Evolutionary conservation across 805 yeast species (phyloP).

Genomic region (Ogataea paradorogensis): DNA sequence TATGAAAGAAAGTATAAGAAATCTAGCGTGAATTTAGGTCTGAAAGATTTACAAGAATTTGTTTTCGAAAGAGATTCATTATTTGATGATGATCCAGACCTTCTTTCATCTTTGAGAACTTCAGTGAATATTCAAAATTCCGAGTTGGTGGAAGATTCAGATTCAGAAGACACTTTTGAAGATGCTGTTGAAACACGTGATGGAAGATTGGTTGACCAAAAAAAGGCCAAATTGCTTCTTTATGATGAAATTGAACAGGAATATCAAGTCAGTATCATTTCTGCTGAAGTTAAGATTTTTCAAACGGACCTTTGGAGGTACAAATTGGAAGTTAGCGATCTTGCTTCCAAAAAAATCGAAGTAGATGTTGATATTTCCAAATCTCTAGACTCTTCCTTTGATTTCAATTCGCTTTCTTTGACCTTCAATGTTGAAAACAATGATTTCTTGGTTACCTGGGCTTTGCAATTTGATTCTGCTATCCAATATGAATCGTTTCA

Average conservation of each 20-base stretch:
- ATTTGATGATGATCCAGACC: constrained; percentile 21
- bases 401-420: constrained; percentile 53
- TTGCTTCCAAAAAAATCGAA: constrained; percentile 22
- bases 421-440: constrained; percentile 57
- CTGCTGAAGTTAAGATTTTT: constrained; percentile 37
- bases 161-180: constrained; percentile 28
- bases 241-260: constrained; percentile 51
- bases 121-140: constrained; percentile 14
- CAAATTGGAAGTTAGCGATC: constrained; percentile 45
- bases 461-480: constrained; percentile 49
- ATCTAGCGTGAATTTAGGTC: constrained; percentile 44
- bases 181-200: constrained; percentile 30
- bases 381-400: constrained; percentile 64
- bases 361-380: constrained; percentile 44
- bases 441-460: constrained; percentile 53
- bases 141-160: constrained; percentile 5
- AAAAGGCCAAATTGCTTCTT: constrained; percentile 41
- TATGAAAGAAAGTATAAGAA: constrained; percentile 71
- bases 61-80: constrained; percentile 36
- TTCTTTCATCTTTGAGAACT: constrained; percentile 20
- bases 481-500: constrained; percentile 51
- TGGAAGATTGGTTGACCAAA: constrained; percentile 22
- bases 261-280: constrained; percentile 43
- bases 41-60: constrained; percentile 56
- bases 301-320: constrained; percentile 51